Conservation (phyloP, 148 eudicot species). For the Rhododendron mucronatum region DNA sequence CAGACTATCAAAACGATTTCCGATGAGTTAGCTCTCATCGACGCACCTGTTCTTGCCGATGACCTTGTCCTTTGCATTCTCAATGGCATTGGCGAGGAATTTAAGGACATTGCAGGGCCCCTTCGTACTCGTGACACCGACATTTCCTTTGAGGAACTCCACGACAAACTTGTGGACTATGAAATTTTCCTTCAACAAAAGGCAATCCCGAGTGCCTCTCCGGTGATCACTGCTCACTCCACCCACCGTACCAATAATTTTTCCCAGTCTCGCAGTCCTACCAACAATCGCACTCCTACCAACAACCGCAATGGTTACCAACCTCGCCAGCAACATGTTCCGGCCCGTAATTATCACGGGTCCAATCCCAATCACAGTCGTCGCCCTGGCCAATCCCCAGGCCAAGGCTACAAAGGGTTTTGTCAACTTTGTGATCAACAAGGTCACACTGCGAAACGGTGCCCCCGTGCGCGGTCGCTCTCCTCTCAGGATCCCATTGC, state of each 20-base stretch:
- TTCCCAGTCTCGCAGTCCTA: not conserved
- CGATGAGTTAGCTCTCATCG: too few relatives aligned
- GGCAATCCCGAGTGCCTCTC: too few relatives aligned
- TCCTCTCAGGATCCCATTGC: too few relatives aligned
- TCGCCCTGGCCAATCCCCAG: not conserved
- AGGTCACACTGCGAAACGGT: too few relatives aligned
- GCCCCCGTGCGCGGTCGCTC: too few relatives aligned
- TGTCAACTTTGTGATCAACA: slow-evolving; percentile 1
- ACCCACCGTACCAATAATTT: not conserved
- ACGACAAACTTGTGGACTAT: not conserved
- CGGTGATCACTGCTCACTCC: not conserved
- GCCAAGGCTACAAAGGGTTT: not conserved
- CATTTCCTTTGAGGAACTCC: not conserved
- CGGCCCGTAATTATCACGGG: not conserved
- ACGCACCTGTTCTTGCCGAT: too few relatives aligned
- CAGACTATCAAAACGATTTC: not conserved
- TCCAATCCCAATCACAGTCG: not conserved
- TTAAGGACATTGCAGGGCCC: not conserved
- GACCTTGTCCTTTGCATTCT: not conserved
- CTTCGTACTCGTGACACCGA: not conserved
- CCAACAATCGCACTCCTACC: not conserved
- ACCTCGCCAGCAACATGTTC: not conserved
- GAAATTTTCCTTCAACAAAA: not conserved
- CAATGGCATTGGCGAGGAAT: not conserved
- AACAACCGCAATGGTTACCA: too few relatives aligned